phyloP scores from a whole-genome alignment of 352 stramenopile genomes.

The Plasmopara viticola region DNA sequence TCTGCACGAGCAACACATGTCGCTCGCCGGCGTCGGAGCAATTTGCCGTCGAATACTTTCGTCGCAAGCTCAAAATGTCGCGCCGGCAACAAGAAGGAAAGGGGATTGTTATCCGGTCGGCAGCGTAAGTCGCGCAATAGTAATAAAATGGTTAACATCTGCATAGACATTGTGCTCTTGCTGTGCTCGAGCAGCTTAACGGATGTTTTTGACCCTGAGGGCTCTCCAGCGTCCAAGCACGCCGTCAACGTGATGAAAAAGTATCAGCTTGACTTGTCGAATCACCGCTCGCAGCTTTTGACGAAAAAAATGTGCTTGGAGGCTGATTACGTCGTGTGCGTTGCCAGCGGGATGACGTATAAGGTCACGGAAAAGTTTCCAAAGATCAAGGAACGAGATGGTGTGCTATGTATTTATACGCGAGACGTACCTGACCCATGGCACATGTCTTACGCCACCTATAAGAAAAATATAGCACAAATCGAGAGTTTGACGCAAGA shows the following conservation, averaged over 20 bases:
- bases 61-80: slow-evolving; percentile 54
- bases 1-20: slow-evolving; percentile 84
- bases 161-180: neutral
- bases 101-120: slow-evolving; percentile 60
- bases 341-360: slow-evolving; percentile 53
- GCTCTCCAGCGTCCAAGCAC: slow-evolving; percentile 57
- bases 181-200: slow-evolving; percentile 36
- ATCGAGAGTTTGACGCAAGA: slow-evolving; percentile 70
- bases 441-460: slow-evolving; percentile 80
- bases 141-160: slow-evolving; percentile 1
- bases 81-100: slow-evolving; percentile 64
- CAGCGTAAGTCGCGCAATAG: slow-evolving; percentile 38
- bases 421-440: slow-evolving; percentile 70
- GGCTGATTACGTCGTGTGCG: slow-evolving; percentile 69
- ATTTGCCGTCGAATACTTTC: slow-evolving; percentile 77
- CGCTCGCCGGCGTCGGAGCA: slow-evolving; percentile 70
- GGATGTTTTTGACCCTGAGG: slow-evolving; percentile 61
- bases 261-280: slow-evolving; percentile 66
- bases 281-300: slow-evolving; percentile 58
- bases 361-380: slow-evolving; percentile 67
- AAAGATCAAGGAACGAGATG: slow-evolving; percentile 43
- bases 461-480: slow-evolving; percentile 73
- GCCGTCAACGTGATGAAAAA: slow-evolving; percentile 63
- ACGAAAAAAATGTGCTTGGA: slow-evolving; percentile 56
- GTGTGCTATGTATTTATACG: slow-evolving; percentile 45